A percentile compares a stretch with the other conserved stretches of the same genome.
Evolutionary conservation across 2,329 filamentous ascomycete species (phyloP).

Genomic region (Ambrosiella xylebori): DNA sequence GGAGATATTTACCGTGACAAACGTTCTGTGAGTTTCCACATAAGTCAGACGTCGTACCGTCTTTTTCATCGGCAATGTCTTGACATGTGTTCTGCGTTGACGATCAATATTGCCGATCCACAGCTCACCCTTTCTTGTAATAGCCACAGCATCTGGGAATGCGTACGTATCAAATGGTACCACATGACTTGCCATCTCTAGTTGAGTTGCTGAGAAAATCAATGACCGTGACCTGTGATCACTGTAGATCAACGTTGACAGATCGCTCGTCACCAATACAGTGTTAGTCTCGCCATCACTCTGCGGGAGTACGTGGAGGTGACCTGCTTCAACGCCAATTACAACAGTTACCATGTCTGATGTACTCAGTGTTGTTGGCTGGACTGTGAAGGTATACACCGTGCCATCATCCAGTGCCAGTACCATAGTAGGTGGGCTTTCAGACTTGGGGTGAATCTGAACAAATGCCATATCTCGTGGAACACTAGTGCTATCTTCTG

Average conservation of each 20-base stretch:
- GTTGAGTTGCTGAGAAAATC: constrained; percentile 84
- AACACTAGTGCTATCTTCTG: constrained; percentile 54
- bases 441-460: constrained; percentile 48
- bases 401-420: constrained; percentile 85
- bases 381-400: constrained; percentile 67
- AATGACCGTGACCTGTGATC: constrained; percentile 55
- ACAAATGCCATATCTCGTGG: constrained; percentile 69
- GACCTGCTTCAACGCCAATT: constrained; percentile 47
- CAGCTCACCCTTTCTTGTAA: constrained; percentile 61
- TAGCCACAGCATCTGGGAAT: constrained; percentile 63
- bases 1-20: constrained; percentile 73
- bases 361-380: constrained; percentile 41
- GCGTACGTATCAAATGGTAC: constrained; percentile 68
- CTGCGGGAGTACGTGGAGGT: constrained; percentile 60
- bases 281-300: constrained; percentile 40
- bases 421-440: constrained; percentile 55
- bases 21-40: constrained; percentile 58
- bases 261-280: constrained; percentile 85
- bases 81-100: constrained; percentile 75
- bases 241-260: constrained; percentile 84
- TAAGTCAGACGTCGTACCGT: constrained; percentile 80
- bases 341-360: constrained; percentile 26
- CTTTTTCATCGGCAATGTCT: constrained; percentile 58
- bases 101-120: constrained; percentile 69
- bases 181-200: constrained; percentile 66